Percentiles rank a stretch among this genome's conserved stretches.
These are phyloP conservation scores for Paramecium octaurelia DNA, from an alignment of 73 alveolate species.

Conservation along the genomic window DNA sequence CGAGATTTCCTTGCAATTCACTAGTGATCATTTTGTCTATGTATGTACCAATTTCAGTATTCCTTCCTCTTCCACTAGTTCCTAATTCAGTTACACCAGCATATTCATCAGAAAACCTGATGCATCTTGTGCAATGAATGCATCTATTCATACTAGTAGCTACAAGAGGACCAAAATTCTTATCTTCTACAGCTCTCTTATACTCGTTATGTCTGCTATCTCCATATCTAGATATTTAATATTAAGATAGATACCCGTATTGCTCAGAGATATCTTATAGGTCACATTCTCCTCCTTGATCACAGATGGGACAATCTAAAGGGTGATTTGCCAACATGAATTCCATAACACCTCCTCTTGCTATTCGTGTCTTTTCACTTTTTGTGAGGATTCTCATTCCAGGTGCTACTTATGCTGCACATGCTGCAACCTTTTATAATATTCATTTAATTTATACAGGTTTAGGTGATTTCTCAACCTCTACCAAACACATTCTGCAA, in stretches of 20 bases:
- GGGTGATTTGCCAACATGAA: constrained; percentile 92
- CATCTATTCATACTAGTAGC: constrained; percentile 89
- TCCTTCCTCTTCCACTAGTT: constrained; percentile 83
- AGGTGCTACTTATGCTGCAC: constrained; percentile 84
- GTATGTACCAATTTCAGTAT: constrained; percentile 87
- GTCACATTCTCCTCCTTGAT: constrained; percentile 93
- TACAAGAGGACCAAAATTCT: constrained; percentile 86
- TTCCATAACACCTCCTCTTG: constrained; percentile 94
- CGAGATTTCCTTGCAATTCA: constrained; percentile 87
- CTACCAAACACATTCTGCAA: constrained; percentile 94
- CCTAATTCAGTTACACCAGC: constrained; percentile 88
- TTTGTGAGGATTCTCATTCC: constrained; percentile 83
- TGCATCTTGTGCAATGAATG: constrained; percentile 89
- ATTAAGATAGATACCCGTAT: constrained; percentile 67
- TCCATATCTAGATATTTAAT: constrained; percentile 55
- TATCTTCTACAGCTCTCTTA: constrained; percentile 92
- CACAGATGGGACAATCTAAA: constrained; percentile 89
- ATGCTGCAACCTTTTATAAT: constrained; percentile 66
- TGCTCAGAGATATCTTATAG: constrained; percentile 82
- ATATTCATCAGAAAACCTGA: constrained; percentile 80
- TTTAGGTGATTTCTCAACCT: constrained; percentile 85
- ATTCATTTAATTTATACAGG: constrained; percentile 53
- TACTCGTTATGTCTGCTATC: constrained; percentile 81
- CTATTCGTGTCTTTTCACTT: constrained; percentile 81
- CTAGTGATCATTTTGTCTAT: constrained; percentile 81